Evolutionary conservation across 2,329 filamentous ascomycete species (phyloP), one percentile per base, ranked within the genome.

Genomic region (Talaromyces amestolkiae): DNA sequence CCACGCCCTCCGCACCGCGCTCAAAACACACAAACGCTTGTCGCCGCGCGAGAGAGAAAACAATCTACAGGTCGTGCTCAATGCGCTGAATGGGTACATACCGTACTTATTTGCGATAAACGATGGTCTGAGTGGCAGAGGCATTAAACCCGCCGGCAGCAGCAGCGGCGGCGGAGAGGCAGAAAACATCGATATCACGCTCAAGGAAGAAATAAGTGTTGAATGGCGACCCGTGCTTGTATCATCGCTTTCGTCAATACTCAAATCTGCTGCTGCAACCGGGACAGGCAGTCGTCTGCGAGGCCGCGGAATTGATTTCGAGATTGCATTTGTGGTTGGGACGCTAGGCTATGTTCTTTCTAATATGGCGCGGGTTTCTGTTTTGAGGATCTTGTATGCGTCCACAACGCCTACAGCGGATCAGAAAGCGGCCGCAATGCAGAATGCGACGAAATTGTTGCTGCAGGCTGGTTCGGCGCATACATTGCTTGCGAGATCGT

Each of bases 21-120:
- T 99, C 67, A 98, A 98, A 80, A 88, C 88, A 71, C 89, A 97
- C 83, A 98, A 97, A 78, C 88, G 92, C 61, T 86, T 97, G n/a
- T 85, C 91, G 3, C 83, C 90, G 9, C 76, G 86, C 10, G 88
- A 91, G 27, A 91, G 92, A 76, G 81, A 87, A 6, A 83, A 88
- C 24, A 88, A 92, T 73, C 84, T 99, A 6, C 83, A 87, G 27
- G 85, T 85, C 6, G 83, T 98, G 43, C 82, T 91, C 63, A 84
- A 88, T 39, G 86, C 87, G 45, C 75, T 97, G 11, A 88, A 89
- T 66, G 85, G 85, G 66, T 99, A 98, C 74, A 82, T 97, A 0
- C 92, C 93, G 0, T 96, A 94, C 72, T 84, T 97, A 0, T 82
- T 95, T 53, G 89, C 91, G 11, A 81, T 97, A 27, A 90, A 93